These are phyloP conservation scores for Aspergillus novoparasiticus DNA, from an alignment of 2,329 filamentous ascomycete genomes.

Conservation along the genomic window DNA sequence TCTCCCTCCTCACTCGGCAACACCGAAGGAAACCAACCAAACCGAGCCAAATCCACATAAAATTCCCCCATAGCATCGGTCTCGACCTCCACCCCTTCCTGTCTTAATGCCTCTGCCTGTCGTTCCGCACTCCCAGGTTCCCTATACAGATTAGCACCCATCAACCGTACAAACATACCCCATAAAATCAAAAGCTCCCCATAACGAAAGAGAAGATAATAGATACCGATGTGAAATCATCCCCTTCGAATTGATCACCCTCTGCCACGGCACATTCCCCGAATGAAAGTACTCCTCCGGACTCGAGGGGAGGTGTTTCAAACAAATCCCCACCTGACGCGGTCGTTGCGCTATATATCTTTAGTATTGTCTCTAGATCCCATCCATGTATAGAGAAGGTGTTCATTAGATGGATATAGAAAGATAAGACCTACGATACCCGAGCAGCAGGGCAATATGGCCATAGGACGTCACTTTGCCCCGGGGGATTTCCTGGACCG, in stretches of 20 bases:
- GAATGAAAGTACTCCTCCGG: constrained; percentile 64
- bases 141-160: constrained; percentile 21
- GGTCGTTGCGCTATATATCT: constrained; percentile 63
- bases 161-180: neutral
- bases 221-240: constrained; percentile 77
- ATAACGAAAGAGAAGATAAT: no score
- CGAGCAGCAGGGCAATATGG: constrained; percentile 64
- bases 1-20: constrained; percentile 50
- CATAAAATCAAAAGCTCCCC: no score
- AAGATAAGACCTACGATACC: constrained; percentile 69
- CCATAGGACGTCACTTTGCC: constrained; percentile 89
- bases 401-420: constrained; percentile 12
- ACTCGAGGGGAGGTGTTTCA: constrained; percentile 76
- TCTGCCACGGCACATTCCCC: constrained; percentile 88
- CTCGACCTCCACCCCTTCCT: constrained; percentile 47
- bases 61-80: constrained; percentile 48
- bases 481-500: constrained; percentile 79
- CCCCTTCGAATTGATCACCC: constrained; percentile 86
- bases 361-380: neutral
- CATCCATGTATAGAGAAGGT: accelerated
- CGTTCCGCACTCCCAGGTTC: constrained; percentile 46
- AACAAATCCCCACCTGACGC: constrained; percentile 84
- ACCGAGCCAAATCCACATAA: constrained; percentile 44
- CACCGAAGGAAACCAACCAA: constrained; percentile 54
- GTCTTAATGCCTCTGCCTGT: constrained; percentile 44